A percentile compares a stretch with the other conserved stretches of the same genome.
These are phyloP conservation scores for Pestalotiopsis sp. DNA, from an alignment of 2,329 filamentous ascomycete species.

Conservation along the genomic window DNA sequence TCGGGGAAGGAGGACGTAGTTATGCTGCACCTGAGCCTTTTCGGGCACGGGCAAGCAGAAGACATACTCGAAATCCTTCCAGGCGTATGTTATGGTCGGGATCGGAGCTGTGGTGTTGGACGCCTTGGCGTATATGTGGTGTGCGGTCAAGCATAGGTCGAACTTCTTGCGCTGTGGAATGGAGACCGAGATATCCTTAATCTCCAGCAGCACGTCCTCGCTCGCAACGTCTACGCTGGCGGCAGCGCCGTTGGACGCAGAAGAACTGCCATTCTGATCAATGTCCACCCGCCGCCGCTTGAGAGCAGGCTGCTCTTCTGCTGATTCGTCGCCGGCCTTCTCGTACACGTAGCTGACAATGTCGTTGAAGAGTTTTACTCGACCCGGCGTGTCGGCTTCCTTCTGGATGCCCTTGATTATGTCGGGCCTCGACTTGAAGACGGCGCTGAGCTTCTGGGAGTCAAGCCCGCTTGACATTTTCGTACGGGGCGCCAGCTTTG, in stretches of 20 bases:
- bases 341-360: constrained; percentile 54
- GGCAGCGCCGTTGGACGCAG: constrained; percentile 20
- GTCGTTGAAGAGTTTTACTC: constrained; percentile 56
- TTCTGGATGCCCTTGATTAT: constrained; percentile 55
- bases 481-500: neutral
- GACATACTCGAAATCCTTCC: constrained; percentile 64
- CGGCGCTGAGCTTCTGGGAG: constrained; percentile 47
- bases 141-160: constrained; percentile 62
- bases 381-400: constrained; percentile 53
- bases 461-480: constrained; percentile 49
- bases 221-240: constrained; percentile 41
- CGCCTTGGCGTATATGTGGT: constrained; percentile 59
- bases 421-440: constrained; percentile 59
- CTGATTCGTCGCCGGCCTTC: constrained; percentile 33
- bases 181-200: constrained; percentile 69
- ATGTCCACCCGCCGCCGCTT: constrained; percentile 57
- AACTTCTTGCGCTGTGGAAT: constrained; percentile 71
- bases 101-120: constrained; percentile 54
- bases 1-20: constrained; percentile 64
- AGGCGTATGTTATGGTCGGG: constrained; percentile 57
- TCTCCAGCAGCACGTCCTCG: constrained; percentile 57
- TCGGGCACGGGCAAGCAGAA: constrained; percentile 68
- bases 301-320: constrained; percentile 42
- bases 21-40: constrained; percentile 66
- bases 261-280: constrained; percentile 29